Base-by-base conservation (phyloP, 176 grass and related monocot species). In the Triticum monococcum region DNA sequence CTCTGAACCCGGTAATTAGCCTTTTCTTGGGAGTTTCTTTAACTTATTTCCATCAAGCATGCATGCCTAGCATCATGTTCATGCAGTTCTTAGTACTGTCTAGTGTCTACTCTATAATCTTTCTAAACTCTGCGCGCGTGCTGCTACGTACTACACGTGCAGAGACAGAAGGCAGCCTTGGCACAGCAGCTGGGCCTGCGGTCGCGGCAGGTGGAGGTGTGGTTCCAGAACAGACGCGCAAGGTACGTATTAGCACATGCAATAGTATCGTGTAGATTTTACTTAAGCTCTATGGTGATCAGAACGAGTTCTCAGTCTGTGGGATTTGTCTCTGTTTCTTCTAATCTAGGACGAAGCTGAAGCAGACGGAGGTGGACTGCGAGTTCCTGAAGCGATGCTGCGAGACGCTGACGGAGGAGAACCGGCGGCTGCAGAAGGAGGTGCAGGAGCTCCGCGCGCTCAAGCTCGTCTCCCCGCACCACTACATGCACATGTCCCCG, bases 301-400 rank as follows among this genome's bases (percentile, higher is more conserved):
- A 33, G 23, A 45, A 16, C 37, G 2, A 43, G 45, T 64, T 18
- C 79, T 82, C 41, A 87, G 62, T 5, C n/a, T n/a, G 16, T 40
- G 16, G 2, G 5, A 5, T 4, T 4, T 7, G 8, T 43, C 12
- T 30, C 0, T 0, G 4, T 9, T 8, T 13, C 5, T 12, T 14
- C 23, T 45, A 0, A 4, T 3, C 36, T 71, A 97, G 95, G 86
- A 97, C 95, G 82, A 97, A 97, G 77, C 86, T 97, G 90, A 97
- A 97, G 90, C 95, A 97, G 87, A 97, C 92, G 66, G 95, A 97
- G 92, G 95, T 97, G 70, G 95, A 97, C 82, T 97, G 95, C 80
- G 95, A 94, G 88, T 94, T 87, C 86, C 60, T 97, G 84, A 97
- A 97, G 83, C 87, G 90, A 57, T 97, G 95, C 86, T 97, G 95